Evolutionary conservation across 2,329 filamentous ascomycete species (phyloP).

Genomic region (Falciphora oryzae): DNA sequence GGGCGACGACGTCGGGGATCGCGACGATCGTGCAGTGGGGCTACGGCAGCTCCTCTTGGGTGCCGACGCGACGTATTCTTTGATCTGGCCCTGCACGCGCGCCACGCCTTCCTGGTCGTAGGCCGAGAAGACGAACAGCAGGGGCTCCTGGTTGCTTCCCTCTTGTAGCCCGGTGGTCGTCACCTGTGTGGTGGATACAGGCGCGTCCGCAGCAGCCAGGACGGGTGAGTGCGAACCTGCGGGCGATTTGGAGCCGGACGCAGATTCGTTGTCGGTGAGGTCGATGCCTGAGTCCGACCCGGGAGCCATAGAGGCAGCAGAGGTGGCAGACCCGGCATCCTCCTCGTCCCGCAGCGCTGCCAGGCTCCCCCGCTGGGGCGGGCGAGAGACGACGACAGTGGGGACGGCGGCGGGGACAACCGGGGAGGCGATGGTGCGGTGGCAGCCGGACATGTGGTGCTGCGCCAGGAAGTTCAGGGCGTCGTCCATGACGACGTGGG

Average conservation of each 20-base stretch:
- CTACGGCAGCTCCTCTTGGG: neutral
- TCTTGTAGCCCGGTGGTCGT: neutral
- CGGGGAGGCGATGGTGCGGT: conserved; percentile 10
- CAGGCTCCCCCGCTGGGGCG: neutral
- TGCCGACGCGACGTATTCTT: neutral
- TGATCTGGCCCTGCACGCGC: conserved; percentile 1
- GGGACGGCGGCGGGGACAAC: neutral
- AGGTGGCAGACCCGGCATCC: neutral
- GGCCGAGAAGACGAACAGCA: conserved; percentile 29
- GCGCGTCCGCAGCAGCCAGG: neutral
- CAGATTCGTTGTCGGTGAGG: neutral
- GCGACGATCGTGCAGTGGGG: neutral
- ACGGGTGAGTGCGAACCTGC: neutral
- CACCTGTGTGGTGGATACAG: neutral
- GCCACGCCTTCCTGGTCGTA: conserved; percentile 13
- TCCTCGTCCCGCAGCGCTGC: neutral
- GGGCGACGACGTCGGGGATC: neutral
- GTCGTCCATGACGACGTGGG: conserved; percentile 21
- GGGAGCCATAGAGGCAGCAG: neutral
- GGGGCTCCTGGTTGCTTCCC: conserved; percentile 15
- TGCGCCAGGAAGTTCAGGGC: conserved; percentile 4
- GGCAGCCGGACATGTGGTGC: conserved; percentile 10
- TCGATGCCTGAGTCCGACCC: neutral
- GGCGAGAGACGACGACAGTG: neutral
- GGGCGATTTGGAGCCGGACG: neutral